These are phyloP conservation scores for Eucalyptus curtisii DNA, from an alignment of 345 rosid genomes.

Conservation along the genomic window DNA sequence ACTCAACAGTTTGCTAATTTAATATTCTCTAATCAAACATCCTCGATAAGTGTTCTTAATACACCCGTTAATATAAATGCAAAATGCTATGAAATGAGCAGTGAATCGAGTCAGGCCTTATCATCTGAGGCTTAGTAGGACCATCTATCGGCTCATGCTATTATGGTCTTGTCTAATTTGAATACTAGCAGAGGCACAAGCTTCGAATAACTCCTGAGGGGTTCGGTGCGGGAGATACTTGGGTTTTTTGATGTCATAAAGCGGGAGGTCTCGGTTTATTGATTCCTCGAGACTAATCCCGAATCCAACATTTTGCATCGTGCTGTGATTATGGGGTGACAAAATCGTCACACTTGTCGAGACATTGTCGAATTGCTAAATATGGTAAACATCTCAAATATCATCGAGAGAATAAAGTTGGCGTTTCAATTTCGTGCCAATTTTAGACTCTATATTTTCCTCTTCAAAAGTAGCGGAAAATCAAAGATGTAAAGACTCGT, in stretches of 20 bases:
- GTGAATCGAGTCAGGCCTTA: background rate
- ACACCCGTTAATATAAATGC: background rate
- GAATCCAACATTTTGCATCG: accelerated
- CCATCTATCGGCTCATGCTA: background rate
- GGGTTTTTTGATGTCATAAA: background rate
- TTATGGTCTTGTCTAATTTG: background rate
- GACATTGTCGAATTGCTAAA: background rate
- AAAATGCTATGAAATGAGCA: background rate
- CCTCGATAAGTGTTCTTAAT: background rate
- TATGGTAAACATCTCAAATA: background rate
- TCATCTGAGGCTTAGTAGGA: background rate
- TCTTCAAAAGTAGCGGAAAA: background rate
- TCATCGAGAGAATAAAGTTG: accelerated
- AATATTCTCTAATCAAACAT: background rate
- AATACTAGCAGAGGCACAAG: background rate
- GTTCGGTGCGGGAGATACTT: background rate
- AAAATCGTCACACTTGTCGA: background rate
- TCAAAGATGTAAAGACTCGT: background rate
- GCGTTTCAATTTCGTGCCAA: background rate
- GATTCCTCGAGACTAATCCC: background rate
- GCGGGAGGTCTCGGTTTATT: background rate
- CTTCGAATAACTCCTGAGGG: background rate
- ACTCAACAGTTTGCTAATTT: background rate
- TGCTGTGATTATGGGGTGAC: background rate
- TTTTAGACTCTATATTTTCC: background rate